Conservation (phyloP, 306 rosid genomes). For the Abrus precatorius region DNA sequence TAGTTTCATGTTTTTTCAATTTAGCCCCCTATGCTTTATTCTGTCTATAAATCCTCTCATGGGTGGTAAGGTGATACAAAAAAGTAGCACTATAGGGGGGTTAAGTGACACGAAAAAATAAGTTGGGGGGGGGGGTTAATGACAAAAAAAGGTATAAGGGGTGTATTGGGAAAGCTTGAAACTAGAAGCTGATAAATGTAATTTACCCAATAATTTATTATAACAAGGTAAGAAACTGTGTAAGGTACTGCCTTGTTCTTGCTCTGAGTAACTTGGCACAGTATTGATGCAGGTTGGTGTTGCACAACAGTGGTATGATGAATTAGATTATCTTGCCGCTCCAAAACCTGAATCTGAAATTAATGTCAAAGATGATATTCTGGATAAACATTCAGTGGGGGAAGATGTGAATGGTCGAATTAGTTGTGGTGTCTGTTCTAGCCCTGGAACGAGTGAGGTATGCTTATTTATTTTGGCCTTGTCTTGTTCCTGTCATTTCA, state of each 20-base stretch:
- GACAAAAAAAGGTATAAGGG: too few relatives aligned
- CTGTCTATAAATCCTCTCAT: too few relatives aligned
- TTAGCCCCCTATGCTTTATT: too few relatives aligned
- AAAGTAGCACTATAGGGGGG: too few relatives aligned
- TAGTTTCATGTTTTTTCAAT: too few relatives aligned
- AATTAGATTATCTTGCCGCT: constrained; percentile 74
- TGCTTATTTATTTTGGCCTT: constrained; percentile 27
- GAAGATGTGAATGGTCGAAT: constrained; percentile 57
- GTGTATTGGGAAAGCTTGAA: too few relatives aligned
- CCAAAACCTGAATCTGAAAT: constrained; percentile 61
- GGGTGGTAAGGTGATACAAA: too few relatives aligned
- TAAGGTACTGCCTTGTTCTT: not conserved
- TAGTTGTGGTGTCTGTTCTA: constrained; percentile 65
- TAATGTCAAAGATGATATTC: constrained; percentile 51
- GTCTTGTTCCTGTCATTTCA: not conserved
- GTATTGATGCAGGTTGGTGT: constrained; percentile 69
- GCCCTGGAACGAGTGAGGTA: constrained; percentile 97
- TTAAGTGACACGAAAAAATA: too few relatives aligned
- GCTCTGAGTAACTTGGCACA: constrained; percentile 43
- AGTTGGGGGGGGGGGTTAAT: too few relatives aligned
- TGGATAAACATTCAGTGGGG: constrained; percentile 44
- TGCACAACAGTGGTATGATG: constrained; percentile 91
- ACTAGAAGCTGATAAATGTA: too few relatives aligned
- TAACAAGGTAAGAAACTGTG: too few relatives aligned
- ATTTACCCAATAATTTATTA: too few relatives aligned